phyloP scores from a whole-genome alignment of 306 rosid species.

The Styphnolobium japonicum region DNA sequence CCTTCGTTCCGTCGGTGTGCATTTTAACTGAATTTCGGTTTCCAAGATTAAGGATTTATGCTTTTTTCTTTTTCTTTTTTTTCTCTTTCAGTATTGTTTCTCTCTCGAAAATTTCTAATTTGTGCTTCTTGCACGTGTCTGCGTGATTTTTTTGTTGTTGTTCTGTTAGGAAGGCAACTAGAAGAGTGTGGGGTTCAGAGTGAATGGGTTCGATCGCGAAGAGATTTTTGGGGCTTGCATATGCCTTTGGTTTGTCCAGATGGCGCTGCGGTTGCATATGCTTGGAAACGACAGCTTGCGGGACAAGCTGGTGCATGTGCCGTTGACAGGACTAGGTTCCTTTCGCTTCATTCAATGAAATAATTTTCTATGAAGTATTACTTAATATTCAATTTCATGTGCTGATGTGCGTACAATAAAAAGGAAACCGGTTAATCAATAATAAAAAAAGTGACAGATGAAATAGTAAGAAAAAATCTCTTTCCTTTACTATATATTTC shows the following conservation, averaged over 20 bases:
- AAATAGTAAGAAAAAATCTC: too few species aligned
- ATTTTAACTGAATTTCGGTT: neutral
- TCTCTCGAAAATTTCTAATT: too few species aligned
- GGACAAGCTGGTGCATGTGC: constrained; percentile 97
- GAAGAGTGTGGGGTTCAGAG: constrained; percentile 83
- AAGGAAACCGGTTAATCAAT: too few species aligned
- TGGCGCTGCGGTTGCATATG: constrained; percentile 91
- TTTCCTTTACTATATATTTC: too few species aligned
- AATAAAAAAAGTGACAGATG: too few species aligned
- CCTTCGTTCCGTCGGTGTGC: constrained; percentile 74
- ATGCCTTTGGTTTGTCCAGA: constrained; percentile 98
- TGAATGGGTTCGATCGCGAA: constrained; percentile 71
- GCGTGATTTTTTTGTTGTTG: neutral
- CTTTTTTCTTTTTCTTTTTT: too few species aligned
- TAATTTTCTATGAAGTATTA: too few species aligned
- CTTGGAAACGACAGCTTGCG: constrained; percentile 94
- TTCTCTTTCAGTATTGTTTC: too few species aligned
- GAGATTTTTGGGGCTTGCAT: constrained; percentile 90
- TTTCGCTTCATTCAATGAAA: too few species aligned
- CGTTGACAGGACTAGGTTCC: constrained; percentile 79
- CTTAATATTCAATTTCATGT: too few species aligned
- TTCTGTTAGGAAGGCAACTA: constrained; percentile 74
- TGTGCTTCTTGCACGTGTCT: neutral
- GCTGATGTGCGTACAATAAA: too few species aligned
- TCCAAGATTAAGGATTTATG: constrained; percentile 21